Base-by-base conservation (phyloP, 768 basidiomycete species). In the Royoungia palumana region DNA sequence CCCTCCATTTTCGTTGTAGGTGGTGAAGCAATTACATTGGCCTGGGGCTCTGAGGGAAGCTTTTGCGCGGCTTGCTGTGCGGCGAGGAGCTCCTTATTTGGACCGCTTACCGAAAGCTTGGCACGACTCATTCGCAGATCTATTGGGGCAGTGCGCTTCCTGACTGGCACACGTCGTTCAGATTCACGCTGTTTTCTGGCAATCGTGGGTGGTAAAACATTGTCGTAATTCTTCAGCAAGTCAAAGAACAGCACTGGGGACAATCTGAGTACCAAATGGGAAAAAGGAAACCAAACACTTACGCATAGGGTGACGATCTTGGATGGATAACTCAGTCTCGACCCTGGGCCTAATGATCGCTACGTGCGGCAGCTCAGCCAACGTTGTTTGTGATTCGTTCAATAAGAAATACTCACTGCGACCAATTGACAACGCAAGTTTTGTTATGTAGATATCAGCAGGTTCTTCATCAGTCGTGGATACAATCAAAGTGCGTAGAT, bases 91-190 rank as follows among this genome's bases (percentile, higher is more conserved):
- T 90, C 84, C 51, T 81, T 75, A 3, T 81, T 71, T 53, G 92
- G 86, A 4, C 78, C 77, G 21, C 83, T 87, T 4, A 80, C 76
- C 3, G 87, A 85, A 46, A 95, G 81, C 47, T 78, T 78, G 56
- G 82, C 81, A 53, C 93, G 78, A 56, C 85, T 91, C 66, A 91
- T 76, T 40, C 93, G 85, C 83, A 94, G 86, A 65, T 96, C 94
- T 39, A 94, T 72, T 0, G 85, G 85, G 0, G 87, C 86, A 3
- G 94, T 95, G 46, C 89, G 87, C 62, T 94, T 94, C 35, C 93
- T 78, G 20, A 83, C 62, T 12, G 90, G 94, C 38, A 89, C 75
- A 51, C 84, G 89, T 39, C 94, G 83, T 56, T 90, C 92, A 0
- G 89, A 85, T 60, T 94, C 92, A 20, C 84, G 83, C 59, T 87